Base-by-base conservation (phyloP, 2,329 filamentous ascomycete genomes). In the Nemania sp. region DNA sequence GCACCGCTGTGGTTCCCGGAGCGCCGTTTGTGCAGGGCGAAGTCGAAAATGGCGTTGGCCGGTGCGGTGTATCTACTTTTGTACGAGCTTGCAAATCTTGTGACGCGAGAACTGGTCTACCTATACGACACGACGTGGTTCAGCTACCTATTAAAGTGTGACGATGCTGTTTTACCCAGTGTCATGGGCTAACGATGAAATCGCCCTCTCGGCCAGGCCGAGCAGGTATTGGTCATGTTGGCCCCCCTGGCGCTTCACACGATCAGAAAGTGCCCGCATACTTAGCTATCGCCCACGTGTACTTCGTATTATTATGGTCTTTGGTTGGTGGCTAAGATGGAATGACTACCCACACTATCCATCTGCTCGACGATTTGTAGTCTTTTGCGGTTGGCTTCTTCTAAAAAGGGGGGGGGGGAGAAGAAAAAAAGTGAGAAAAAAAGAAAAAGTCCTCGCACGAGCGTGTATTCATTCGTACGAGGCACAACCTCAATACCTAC, bases 161-260 rank as follows among this genome's bases (percentile, higher is more conserved):
- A 43, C 46, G 32, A 37, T 45, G 35, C 15, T 18, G 18, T 35
- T 42, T 50, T 57, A 32, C 25, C 46, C 15, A 25, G 40, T 55
- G 37, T 62, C 50, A 54, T 43, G 50, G 39, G 34, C 39, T 20
- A 42, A 25, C 35, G 32, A 46, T 35, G 20, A 20, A 5, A 37
- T 55, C 35, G 48, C 46, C 21, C 39, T 46, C 39, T 56, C 62
- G 59, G 62, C n/a, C 37, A 56, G 21, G 43, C 62, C 59, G 61
- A 43, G 18, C n/a, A 37, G 15, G 32, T 47, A 51, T 51, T 51
- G 50, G 46, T 51, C 37, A 51, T 52, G 25, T 2, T 57, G 21
- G 25, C 20, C 12, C 25, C 25, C 7, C 15, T 29, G 43, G 25
- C 43, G 18, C 43, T 20, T 46, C 40, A 45, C n/a, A 50, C 18